Percentiles rank a stretch among this genome's conserved stretches.
Conservation (phyloP, 2,329 filamentous ascomycete species). For the Dactylonectria macrodidyma region DNA sequence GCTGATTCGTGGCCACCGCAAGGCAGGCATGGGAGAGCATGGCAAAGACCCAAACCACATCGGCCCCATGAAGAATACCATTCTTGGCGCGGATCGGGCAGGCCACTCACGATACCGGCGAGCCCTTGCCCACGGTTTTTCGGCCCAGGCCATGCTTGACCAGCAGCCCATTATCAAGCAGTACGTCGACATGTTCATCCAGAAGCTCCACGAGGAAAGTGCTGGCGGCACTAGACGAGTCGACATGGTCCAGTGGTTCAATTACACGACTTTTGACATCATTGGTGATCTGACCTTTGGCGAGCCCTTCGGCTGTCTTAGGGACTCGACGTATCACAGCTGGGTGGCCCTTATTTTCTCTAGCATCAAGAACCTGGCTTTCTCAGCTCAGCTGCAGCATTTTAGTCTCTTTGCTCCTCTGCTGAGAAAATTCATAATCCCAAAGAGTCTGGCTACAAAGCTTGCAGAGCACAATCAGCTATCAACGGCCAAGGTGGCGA, state of each 20-base stretch:
- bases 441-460: conserved; percentile 14
- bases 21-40: conserved; percentile 28
- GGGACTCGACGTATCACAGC: conserved; percentile 42
- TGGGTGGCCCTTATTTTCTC: conserved; percentile 43
- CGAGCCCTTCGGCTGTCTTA: conserved; percentile 48
- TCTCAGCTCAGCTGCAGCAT: conserved; percentile 1
- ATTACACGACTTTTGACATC: conserved; percentile 50
- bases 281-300: conserved; percentile 52
- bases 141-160: conserved; percentile 47
- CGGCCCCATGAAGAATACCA: conserved; percentile 11
- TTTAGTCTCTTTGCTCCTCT: conserved; percentile 8
- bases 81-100: conserved; percentile 36
- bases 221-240: conserved; percentile 24
- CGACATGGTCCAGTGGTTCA: conserved; percentile 49
- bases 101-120: conserved; percentile 43
- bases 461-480: conserved; percentile 20
- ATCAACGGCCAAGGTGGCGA: conserved; percentile 19
- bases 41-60: conserved; percentile 18
- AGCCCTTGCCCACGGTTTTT: conserved; percentile 49
- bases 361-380: conserved; percentile 11
- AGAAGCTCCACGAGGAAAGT: conserved; percentile 34
- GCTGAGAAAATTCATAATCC: conserved; percentile 3
- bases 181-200: conserved; percentile 48
- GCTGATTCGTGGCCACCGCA: conserved; percentile 32
- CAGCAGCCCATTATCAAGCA: conserved; percentile 49